Evolutionary conservation across 805 yeast genomes (phyloP), one percentile per base, ranked within the genome.

Genomic region (Diddensiella transvaalensis): DNA sequence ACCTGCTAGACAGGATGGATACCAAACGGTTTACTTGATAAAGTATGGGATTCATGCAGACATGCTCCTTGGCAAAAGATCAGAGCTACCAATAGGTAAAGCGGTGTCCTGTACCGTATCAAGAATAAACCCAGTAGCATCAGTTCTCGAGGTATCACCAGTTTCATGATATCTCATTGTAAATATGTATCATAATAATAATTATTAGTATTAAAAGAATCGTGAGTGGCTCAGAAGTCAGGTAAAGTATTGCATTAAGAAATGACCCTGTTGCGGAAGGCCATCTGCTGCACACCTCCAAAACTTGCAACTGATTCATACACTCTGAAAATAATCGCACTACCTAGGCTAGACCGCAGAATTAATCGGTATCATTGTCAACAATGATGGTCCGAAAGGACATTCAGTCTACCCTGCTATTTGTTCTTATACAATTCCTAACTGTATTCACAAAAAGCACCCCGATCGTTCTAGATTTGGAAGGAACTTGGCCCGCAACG

Each of bases 401-500:
- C 32, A 8, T 26, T 26, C 32, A 26, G 32, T 8, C 32, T 8
- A 8, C 32, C 11, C 17, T 35, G 6, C 15, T 35, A 6, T 8
- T 13, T 17, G 15, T 35, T 8, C 15, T 35, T 35, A 10, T 35
- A 13, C 38, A 35, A 15, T 35, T 35, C 24, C 15, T 6, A n/a
- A 17, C 17, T 4, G 15, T n/a, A 26, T 13, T 17, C 10, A 21
- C 17, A 22, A 23, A 40, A 5, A 15, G 24, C 17, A 8, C 15
- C 10, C 43, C 48, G 3, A 46, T 45, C 10, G 32, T 21, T 4
- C 37, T 55, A 8, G 51, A 56, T 37, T 36, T 57, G 2, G 42
- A 55, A 40, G 51, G 54, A 21, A 49, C 54, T 40, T 58, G 61
- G 61, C 18, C 35, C 18, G 23, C 37, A 5, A 39, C 53, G 13